Evolutionary conservation across 306 rosid genomes (phyloP), one percentile per base, ranked within the genome.

Genomic region (Adenanthera pavonina): DNA sequence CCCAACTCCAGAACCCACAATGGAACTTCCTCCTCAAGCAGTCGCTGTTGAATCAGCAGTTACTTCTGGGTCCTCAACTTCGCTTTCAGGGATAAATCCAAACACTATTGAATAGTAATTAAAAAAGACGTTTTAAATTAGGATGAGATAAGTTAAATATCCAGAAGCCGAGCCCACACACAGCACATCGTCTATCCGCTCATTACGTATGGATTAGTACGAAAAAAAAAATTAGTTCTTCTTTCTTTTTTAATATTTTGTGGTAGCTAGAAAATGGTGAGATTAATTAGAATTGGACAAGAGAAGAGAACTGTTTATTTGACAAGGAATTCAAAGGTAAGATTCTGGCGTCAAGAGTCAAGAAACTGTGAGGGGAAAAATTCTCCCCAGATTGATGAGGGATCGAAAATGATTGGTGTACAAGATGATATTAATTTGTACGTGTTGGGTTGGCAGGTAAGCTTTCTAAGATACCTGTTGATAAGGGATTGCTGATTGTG

Each of bases 21-120:
- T 84, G 83, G 87, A 82, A 76, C 83, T 43, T 84, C 47, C 76
- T 82, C 59, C 52, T 78, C 65, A 90, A 88, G 82, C 91, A 80
- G 59, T 64, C 85, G 7, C 43, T 83, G 75, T 69, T 86, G 84
- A 90, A 86, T 53, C 91, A 88, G 54, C 90, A 83, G 36, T 83
- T 88, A 67, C 74, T 90, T 53, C 72, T 84, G 62, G 87, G 89
- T 73, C 90, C 90, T 82, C 90, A 88, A 65, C 83, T 74, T 68
- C 83, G 79, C 67, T 90, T 84, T 51, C 89, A 84, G 66, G 85
- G 88, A 65, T 84, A 62, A 80, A 61, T 62, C 53, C 48, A 71
- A 68, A 40, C 7, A 2, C 65, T 14, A 85, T 38, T 25, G 11
- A 12, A 49, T 11, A 49, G 43, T 5, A 49, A 49, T 1, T 35